Evolutionary conservation across 352 stramenopile genomes (phyloP).

Genomic region (Globisporangium carolinianum): DNA sequence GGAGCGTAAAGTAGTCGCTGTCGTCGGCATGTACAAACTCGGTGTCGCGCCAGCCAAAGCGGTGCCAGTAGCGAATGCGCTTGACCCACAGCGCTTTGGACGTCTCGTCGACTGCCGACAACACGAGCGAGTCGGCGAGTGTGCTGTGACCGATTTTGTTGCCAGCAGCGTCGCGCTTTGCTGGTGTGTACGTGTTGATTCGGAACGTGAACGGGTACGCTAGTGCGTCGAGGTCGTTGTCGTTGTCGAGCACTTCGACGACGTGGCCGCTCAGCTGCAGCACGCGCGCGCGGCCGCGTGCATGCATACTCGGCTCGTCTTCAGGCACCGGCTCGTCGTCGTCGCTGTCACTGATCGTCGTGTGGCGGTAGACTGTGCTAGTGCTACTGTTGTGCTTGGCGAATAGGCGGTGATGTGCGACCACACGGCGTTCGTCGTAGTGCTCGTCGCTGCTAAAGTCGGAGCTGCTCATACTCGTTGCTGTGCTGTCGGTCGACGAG

Average conservation of each 20-base stretch:
- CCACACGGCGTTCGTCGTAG: conserved; percentile 20
- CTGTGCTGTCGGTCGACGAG: conserved; percentile 11
- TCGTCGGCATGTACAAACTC: conserved; percentile 30
- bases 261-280: conserved; percentile 55
- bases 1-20: conserved; percentile 31
- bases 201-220: conserved; percentile 54
- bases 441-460: conserved; percentile 5
- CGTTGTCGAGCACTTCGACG: conserved; percentile 51
- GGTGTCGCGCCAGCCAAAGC: conserved; percentile 61
- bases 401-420: conserved; percentile 40
- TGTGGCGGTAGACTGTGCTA: conserved; percentile 8
- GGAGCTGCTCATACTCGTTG: conserved; percentile 11
- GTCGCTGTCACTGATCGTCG: conserved; percentile 16
- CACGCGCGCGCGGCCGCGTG: conserved; percentile 21
- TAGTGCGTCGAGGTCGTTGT: conserved; percentile 28
- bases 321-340: conserved; percentile 11
- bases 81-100: conserved; percentile 59
- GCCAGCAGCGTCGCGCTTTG: conserved; percentile 21
- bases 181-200: conserved; percentile 51
- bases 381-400: conserved; percentile 6
- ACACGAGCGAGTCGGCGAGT: conserved; percentile 39
- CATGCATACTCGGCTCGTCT: conserved; percentile 1
- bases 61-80: conserved; percentile 56
- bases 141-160: conserved; percentile 26
- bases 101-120: conserved; percentile 35